These are phyloP conservation scores for Aphanomyces invadans DNA, from an alignment of 352 stramenopile species.

Conservation along the genomic window DNA sequence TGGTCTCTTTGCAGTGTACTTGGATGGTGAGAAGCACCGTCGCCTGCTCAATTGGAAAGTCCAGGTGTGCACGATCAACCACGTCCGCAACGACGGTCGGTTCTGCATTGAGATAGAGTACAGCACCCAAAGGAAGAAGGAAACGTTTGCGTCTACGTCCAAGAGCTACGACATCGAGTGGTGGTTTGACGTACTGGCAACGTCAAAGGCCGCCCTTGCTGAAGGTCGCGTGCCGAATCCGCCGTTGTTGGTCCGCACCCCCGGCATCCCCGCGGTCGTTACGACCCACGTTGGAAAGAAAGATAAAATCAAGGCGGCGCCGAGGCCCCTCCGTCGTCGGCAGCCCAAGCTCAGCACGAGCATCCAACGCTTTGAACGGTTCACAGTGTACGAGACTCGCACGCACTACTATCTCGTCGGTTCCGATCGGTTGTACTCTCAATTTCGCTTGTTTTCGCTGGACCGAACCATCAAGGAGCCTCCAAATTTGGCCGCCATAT, in stretches of 20 bases:
- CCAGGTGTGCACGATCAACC: slow-evolving; percentile 59
- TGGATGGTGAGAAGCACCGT: slow-evolving; percentile 37
- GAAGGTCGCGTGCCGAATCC: slow-evolving; percentile 28
- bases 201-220: slow-evolving; percentile 65
- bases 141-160: slow-evolving; percentile 76
- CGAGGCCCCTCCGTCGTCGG: slow-evolving; percentile 43
- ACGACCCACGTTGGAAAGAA: slow-evolving; percentile 28
- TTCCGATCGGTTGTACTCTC: slow-evolving; percentile 77
- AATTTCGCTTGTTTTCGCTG: slow-evolving; percentile 66
- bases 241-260: slow-evolving; percentile 25
- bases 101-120: slow-evolving; percentile 75
- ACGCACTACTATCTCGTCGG: slow-evolving; percentile 71
- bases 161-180: slow-evolving; percentile 82
- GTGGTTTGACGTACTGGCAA: slow-evolving; percentile 70
- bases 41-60: slow-evolving; percentile 51
- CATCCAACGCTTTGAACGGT: slow-evolving; percentile 66
- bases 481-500: slow-evolving; percentile 40
- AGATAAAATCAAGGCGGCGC: slow-evolving; percentile 12
- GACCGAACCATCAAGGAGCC: slow-evolving; percentile 61
- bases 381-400: slow-evolving; percentile 77
- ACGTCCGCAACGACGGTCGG: slow-evolving; percentile 72
- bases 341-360: slow-evolving; percentile 57
- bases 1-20: slow-evolving; percentile 59
- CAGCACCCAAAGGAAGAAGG: slow-evolving; percentile 45
- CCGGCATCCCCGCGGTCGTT: slow-evolving; percentile 28